Conservation (phyloP, 305 asterid genomes). For the Fraxinus floribunda region DNA sequence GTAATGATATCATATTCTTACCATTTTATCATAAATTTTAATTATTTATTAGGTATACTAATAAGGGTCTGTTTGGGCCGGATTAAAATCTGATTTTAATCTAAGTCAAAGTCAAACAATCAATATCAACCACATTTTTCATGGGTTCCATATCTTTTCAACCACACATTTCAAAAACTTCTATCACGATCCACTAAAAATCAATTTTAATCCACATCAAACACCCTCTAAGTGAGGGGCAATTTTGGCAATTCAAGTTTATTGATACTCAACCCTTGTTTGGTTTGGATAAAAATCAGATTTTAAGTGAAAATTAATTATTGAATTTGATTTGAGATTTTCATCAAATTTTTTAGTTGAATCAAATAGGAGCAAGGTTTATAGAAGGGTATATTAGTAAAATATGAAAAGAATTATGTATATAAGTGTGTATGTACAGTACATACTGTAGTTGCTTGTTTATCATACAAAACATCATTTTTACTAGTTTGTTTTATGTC, state of each 20-base stretch:
- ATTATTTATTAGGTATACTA: too few species aligned
- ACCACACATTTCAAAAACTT: too few species aligned
- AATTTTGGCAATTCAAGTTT: not conserved
- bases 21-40: too few species aligned
- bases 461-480: slow-evolving; percentile 36
- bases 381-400: slow-evolving; percentile 32
- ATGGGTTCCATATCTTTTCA: too few species aligned
- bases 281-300: not conserved
- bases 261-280: not conserved
- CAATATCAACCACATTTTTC: too few species aligned
- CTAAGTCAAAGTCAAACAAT: too few species aligned
- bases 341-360: too few species aligned
- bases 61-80: too few species aligned
- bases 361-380: not conserved
- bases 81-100: too few species aligned
- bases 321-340: slow-evolving; percentile 13
- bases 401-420: not conserved
- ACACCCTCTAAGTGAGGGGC: not conserved
- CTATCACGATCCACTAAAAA: too few species aligned
- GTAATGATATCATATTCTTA: not conserved
- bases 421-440: not conserved
- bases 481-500: slow-evolving; percentile 44
- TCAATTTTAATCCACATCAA: too few species aligned
- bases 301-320: not conserved
- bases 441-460: slow-evolving; percentile 34